Evolutionary conservation across 257 asterid genomes (phyloP), one percentile per base, ranked within the genome.

Genomic region (Echites panduratus): DNA sequence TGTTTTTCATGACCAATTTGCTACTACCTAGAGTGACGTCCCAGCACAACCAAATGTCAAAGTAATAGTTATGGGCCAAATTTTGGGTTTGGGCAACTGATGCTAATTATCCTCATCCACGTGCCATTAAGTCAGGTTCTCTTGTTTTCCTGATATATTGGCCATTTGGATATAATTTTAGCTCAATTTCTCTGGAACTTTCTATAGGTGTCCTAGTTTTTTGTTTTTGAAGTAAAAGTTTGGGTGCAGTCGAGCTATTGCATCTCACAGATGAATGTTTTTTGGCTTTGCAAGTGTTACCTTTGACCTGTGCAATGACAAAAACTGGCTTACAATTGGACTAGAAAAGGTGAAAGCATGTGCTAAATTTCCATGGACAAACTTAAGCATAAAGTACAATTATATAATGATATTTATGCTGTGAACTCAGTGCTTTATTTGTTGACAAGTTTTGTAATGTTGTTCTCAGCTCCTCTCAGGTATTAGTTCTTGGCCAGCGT

Each of bases 401-500:
- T 29, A 17, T 29, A 35, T 7, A 35, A 32, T 17, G 24, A 35
- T 7, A 32, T 5, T 17, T 62, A 32, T 17, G 69, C 17, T 8
- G 48, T 58, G 24, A 26, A 26, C 65, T 22, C 61, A 8, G 65
- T 38, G 26, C 29, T 9, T 64, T 64, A 64, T 38, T 64, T 4
- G 48, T 71, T 72, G 53, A 69, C 58, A 40, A 26, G 44, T 54
- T 61, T 52, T 41, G 22, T 63, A 63, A 61, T 68, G 61, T 61
- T 41, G 80, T 75, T 63, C 73, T 73, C 72, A 71, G 77, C 57
- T 68, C 72, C 45, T 74, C 70, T 73, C 88, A 94, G 99, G 97
- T 90, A 70, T 80, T 94, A 78, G 74, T 81, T 65, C 78, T 85
- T 74, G 99, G 99, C 48, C 97, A 85, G 85, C 85, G 90, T 72